Percentiles rank a stretch among this genome's conserved stretches.
These are phyloP conservation scores for Neurospora intermedia DNA, from an alignment of 495 filamentous ascomycete genomes.

Conservation along the genomic window DNA sequence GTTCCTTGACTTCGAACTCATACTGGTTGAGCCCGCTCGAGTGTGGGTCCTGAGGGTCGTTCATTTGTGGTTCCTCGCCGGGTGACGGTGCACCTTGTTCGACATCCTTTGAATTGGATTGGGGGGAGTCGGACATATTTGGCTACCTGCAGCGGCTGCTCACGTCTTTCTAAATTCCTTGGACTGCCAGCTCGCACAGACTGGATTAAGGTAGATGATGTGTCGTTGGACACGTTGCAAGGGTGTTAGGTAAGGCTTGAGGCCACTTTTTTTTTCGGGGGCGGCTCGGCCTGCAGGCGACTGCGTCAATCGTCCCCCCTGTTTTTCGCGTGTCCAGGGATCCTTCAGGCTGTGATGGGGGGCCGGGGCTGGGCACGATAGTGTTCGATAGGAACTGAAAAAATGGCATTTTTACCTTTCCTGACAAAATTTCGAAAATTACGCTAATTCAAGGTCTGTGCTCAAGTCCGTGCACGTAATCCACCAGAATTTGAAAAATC, in stretches of 20 bases:
- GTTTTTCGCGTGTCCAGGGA: slow-evolving; percentile 29
- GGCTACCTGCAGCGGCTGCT: slow-evolving; percentile 55
- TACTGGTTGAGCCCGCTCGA: slow-evolving; percentile 46
- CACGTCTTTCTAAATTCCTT: slow-evolving; percentile 47
- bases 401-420: no score
- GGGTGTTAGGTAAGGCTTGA: slow-evolving; percentile 35
- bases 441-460: no score
- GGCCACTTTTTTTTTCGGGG: slow-evolving; percentile 21
- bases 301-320: slow-evolving; percentile 32
- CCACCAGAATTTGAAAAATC: no score
- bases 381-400: no score
- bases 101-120: slow-evolving; percentile 87
- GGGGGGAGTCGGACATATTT: slow-evolving; percentile 92
- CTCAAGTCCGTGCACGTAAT: no score
- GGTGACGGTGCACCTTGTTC: slow-evolving; percentile 88
- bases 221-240: slow-evolving; percentile 46
- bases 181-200: slow-evolving; percentile 43
- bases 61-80: slow-evolving; percentile 65
- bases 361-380: slow-evolving; percentile 25
- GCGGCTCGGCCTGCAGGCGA: slow-evolving; percentile 38
- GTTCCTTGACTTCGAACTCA: slow-evolving; percentile 99
- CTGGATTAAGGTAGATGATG: slow-evolving; percentile 37
- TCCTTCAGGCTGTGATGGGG: slow-evolving; percentile 38
- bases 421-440: no score
- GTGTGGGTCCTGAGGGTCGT: slow-evolving; percentile 49